phyloP scores from a whole-genome alignment of 805 yeast species.

The Hanseniaspora singularis region DNA sequence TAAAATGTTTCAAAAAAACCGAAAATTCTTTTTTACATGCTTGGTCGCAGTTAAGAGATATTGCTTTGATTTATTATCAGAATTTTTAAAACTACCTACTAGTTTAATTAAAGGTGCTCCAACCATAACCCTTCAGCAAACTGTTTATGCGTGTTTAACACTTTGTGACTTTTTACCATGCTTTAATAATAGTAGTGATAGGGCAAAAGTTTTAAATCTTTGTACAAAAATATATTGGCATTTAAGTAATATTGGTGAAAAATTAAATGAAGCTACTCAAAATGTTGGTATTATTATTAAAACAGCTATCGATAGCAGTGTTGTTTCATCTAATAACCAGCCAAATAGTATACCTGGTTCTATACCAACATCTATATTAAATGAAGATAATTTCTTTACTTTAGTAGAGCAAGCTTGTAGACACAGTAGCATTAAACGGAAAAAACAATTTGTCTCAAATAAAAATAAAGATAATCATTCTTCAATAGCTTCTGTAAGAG shows the following conservation, averaged over 20 bases:
- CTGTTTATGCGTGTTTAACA: conserved; percentile 44
- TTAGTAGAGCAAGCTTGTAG: conserved; percentile 17
- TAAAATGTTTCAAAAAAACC: conserved; percentile 18
- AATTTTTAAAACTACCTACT: conserved; percentile 35
- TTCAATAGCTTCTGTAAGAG: conserved; percentile 15
- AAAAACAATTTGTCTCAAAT: conserved; percentile 4
- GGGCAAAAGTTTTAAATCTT: conserved; percentile 33
- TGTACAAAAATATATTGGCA: conserved; percentile 49
- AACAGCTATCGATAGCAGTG: conserved; percentile 38
- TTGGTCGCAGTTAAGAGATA: conserved; percentile 35
- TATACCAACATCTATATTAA: too few species aligned
- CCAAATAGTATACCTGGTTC: too few species aligned
- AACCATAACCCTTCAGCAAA: conserved; percentile 38
- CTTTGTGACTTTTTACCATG: conserved; percentile 37
- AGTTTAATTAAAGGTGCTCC: conserved; percentile 46
- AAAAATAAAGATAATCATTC: conserved; percentile 17
- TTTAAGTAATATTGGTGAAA: conserved; percentile 44
- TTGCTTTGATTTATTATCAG: conserved; percentile 36
- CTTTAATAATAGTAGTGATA: conserved; percentile 32
- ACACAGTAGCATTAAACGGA: conserved; percentile 17
- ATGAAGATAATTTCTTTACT: conserved; percentile 16
- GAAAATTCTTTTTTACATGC: conserved; percentile 24
- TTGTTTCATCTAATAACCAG: background rate
- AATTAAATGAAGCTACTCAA: conserved; percentile 46
- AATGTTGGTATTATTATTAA: conserved; percentile 46